A percentile compares a stretch with the other conserved stretches of the same genome.
Conservation (phyloP, 1,139 yeast genomes). For the Pichia terricola region DNA sequence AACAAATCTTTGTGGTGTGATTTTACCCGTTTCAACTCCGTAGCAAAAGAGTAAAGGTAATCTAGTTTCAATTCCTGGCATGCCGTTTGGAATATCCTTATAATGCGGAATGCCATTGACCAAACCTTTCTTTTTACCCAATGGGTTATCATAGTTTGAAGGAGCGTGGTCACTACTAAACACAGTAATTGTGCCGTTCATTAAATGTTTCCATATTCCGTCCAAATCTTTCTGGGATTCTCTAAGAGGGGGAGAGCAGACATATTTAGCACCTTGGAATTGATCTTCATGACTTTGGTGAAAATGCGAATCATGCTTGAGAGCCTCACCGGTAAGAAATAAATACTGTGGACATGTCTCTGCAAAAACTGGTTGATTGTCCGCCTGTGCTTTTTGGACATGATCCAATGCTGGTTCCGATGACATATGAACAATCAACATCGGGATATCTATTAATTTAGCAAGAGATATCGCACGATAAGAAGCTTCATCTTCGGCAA, state of each 20-base stretch:
- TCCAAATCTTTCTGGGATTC: constrained; percentile 30
- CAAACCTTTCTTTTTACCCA: constrained; percentile 33
- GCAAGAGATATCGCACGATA: constrained; percentile 34
- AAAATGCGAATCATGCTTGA: constrained; percentile 24
- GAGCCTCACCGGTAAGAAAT: constrained; percentile 25
- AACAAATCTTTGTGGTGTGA: constrained; percentile 34
- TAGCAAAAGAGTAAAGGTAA: constrained; percentile 33
- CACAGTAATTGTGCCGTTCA: constrained; percentile 38
- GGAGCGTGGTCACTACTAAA: constrained; percentile 42
- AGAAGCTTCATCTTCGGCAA: constrained; percentile 41
- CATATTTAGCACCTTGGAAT: constrained; percentile 38
- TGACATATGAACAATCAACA: constrained; percentile 39
- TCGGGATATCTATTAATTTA: constrained; percentile 26
- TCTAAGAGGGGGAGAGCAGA: constrained; percentile 41
- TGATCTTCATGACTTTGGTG: constrained; percentile 14
- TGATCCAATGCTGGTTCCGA: constrained; percentile 33
- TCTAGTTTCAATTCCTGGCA: constrained; percentile 40
- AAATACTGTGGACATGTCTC: constrained; percentile 44
- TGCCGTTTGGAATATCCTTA: constrained; percentile 34
- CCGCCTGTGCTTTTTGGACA: constrained; percentile 34
- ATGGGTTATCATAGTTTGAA: constrained; percentile 29
- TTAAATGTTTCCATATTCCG: constrained; percentile 35
- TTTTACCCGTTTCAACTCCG: constrained; percentile 33
- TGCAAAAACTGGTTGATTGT: constrained; percentile 25
- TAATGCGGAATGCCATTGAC: constrained; percentile 24